Conservation (phyloP, 2,329 filamentous ascomycete genomes). For the Fusarium nelsonii region DNA sequence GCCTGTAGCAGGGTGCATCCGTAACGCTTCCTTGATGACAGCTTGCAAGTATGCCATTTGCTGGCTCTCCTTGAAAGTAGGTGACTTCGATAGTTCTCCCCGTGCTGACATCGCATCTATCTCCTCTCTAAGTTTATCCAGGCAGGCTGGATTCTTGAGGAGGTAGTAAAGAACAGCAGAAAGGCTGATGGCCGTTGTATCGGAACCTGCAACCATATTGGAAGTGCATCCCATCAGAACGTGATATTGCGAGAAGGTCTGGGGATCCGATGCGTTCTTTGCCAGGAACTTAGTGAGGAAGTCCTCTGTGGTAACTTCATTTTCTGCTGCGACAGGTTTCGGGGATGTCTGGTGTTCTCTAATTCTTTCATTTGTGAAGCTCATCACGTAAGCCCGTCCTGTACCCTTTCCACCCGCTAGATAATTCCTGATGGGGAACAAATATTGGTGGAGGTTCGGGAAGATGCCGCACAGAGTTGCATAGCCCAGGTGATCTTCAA, state of each 20-base stretch:
- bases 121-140: slow-evolving; percentile 24
- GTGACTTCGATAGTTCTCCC: slow-evolving; percentile 15
- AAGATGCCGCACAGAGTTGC: slow-evolving; percentile 14
- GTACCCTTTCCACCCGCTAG: slow-evolving; percentile 8
- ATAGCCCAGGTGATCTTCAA: slow-evolving; percentile 21
- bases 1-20: slow-evolving; percentile 41
- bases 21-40: slow-evolving; percentile 39
- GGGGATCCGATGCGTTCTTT: slow-evolving; percentile 28
- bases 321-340: background rate
- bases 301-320: slow-evolving; percentile 23
- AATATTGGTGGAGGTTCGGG: slow-evolving; percentile 1
- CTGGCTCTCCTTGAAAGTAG: slow-evolving; percentile 37
- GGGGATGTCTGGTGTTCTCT: slow-evolving; percentile 6
- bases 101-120: slow-evolving; percentile 2
- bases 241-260: slow-evolving; percentile 35
- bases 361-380: slow-evolving; percentile 26
- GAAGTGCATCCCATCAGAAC: slow-evolving; percentile 39
- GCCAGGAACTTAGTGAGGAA: slow-evolving; percentile 43
- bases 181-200: slow-evolving; percentile 43
- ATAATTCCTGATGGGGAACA: slow-evolving; percentile 18
- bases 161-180: slow-evolving; percentile 40
- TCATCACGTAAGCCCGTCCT: slow-evolving; percentile 22
- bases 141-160: slow-evolving; percentile 13
- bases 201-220: slow-evolving; percentile 44
- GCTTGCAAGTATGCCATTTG: slow-evolving; percentile 42